A percentile compares a stretch with the other conserved stretches of the same genome.
Conservation (phyloP, 1,139 yeast genomes). For the Geotrichum carabidarum region DNA sequence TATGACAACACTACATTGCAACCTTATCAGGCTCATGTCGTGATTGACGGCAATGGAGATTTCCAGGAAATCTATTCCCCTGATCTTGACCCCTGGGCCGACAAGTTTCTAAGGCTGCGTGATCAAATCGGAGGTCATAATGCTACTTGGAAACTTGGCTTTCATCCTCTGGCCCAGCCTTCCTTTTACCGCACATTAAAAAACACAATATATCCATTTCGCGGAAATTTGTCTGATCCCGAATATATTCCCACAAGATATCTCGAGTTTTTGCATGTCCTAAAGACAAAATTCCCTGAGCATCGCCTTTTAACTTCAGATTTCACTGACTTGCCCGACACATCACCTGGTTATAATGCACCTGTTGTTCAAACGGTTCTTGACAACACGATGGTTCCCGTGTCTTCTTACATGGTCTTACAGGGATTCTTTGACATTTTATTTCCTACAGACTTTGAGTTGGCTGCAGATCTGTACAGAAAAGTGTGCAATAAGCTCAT, state of each 20-base stretch:
- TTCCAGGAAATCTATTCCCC: conserved; percentile 71
- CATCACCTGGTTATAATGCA: conserved; percentile 59
- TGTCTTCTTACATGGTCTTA: conserved; percentile 68
- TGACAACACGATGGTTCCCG: conserved; percentile 61
- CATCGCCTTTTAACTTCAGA: conserved; percentile 72
- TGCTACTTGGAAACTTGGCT: conserved; percentile 36
- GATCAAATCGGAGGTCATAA: conserved; percentile 41
- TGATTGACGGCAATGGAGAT: conserved; percentile 69
- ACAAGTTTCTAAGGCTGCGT: conserved; percentile 51
- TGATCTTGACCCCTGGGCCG: conserved; percentile 58
- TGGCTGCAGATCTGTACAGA: conserved; percentile 58
- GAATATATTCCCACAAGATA: conserved; percentile 79
- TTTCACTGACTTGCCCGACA: conserved; percentile 59
- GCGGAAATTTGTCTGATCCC: conserved; percentile 65
- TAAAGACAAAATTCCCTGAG: conserved; percentile 64
- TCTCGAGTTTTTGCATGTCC: conserved; percentile 58
- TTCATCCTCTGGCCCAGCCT: conserved; percentile 40
- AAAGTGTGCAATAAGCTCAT: conserved; percentile 61
- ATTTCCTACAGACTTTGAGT: conserved; percentile 75
- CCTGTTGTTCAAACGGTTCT: conserved; percentile 84
- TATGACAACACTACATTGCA: conserved; percentile 64
- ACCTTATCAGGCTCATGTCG: conserved; percentile 76
- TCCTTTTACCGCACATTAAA: conserved; percentile 32
- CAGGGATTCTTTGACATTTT: conserved; percentile 84
- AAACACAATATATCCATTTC: conserved; percentile 51